Base-by-base conservation (phyloP, 768 basidiomycete genomes). In the Boletus pseudopeckii region DNA sequence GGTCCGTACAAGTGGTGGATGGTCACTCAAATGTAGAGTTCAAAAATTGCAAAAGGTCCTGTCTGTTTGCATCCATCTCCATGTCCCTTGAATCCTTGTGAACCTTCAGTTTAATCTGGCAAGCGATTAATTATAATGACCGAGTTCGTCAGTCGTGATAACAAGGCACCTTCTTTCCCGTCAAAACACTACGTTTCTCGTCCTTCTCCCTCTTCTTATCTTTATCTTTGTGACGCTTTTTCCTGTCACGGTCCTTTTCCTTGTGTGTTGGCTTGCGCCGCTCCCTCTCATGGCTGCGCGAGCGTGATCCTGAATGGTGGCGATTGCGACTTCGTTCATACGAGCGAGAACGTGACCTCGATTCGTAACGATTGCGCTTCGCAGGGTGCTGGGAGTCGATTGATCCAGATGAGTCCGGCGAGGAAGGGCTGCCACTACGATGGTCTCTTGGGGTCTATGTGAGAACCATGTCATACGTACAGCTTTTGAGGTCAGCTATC, bases 51-150 rank as follows among this genome's bases (percentile, higher is more conserved):
- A 84, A 60, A 52, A 84, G 62, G 58, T 80, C 75, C 66, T 75
- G 61, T 38, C 83, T 72, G 52, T 84, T 84, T 18, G 75, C 77
- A 54, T 85, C 83, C 57, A 81, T 70, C 61, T 81, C 81, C 38
- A 77, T 66, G 55, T 84, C 83, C 18, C 69, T 76, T 39, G 77
- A 78, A 48, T 81, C 80, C 61, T 80, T 82, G 72, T 80, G 81
- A 13, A 85, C 79, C 64, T 82, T 84, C 39, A 84, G 65, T 64
- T 84, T 84, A 45, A 84, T 84, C 83, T 84, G 53, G 18, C 22
- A 40, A 20, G 7, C 3, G 4, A 2, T 57, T 4, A 48, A 28
- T 38, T 15, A 40, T 4, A 30, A 20, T 17, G 34, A 0, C 53
- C 39, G 3, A 17, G 4, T 3, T 2, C 7, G 13, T n/a, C 0